Base-by-base conservation (phyloP, 139 green algal genomes). In the Chlorella ohadii region DNA sequence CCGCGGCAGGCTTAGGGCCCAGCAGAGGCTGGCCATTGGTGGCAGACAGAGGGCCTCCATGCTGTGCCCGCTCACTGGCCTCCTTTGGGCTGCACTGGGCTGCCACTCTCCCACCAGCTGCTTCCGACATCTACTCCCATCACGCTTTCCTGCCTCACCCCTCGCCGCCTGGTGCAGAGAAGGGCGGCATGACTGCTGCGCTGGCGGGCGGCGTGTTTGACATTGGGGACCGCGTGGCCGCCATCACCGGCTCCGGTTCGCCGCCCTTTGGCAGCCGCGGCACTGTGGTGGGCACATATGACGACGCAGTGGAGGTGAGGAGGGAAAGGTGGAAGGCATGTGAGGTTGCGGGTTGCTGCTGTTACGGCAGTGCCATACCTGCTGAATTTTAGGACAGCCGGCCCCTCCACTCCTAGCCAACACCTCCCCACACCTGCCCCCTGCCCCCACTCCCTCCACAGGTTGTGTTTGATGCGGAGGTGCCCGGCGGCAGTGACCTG, bases 141-240 rank as follows among this genome's bases (percentile, higher is more conserved):
- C n/a, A n/a, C n/a, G n/a, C n/a, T n/a, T n/a, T n/a, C n/a, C n/a
- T n/a, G n/a, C n/a, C n/a, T n/a, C 55, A 34, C 68, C 25, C 20
- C n/a, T n/a, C n/a, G n/a, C n/a, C n/a, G n/a, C n/a, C n/a, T n/a
- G n/a, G 17, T 59, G 57, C 76, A 82, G 76, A 82, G 59, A 82
- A 82, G 76, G 76, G 76, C 59, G 76, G 76, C 76, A 47, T 95
- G 27, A 88, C 76, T 20, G 76, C 76, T 1, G 76, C 93, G 25
- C 76, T 82, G 76, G 76, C 76, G 41, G 95, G 95, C 23, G 94
- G 94, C 11, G 47, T 64, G 0, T 95, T 98, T 82, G 90, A 95
- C 78, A 88, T 98, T 65, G 96, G 96, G 25, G 95, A 98, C 83
- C 86, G 96, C 0, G 91, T 97, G 25, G 91, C 90, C 13, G 90